Base-by-base conservation (phyloP, 164 flowering plant species). In the Akebia trifoliata region DNA sequence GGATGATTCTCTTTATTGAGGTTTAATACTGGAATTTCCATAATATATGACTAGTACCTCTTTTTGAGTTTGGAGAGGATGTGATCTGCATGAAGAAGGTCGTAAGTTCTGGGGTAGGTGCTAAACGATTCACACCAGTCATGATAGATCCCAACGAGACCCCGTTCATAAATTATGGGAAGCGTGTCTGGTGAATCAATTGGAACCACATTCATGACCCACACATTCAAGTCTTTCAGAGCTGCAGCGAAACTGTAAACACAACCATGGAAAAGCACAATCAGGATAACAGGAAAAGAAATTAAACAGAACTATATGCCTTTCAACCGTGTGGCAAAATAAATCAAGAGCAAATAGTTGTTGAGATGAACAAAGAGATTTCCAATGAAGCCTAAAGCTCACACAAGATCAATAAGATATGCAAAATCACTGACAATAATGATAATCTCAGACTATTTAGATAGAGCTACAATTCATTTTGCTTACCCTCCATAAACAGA, bases 61-160 rank as follows among this genome's bases (percentile, higher is more conserved):
- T 68, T 74, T 61, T 77, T 81, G 8, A 81, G 54, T 71, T 74
- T 80, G 56, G 98, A 92, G 83, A 93, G 87, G 42, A 93, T 86
- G 69, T 89, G 96, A 60, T 89, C 94, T 1, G 98, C 97, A 67
- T 93, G 98, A 59, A 93, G 86, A 65, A 93, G 95, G 64, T 93
- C 98, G 32, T 89, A 93, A 5, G 91, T 63, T 75, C 98, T 74
- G 0, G 98, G 98, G 52, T 93, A 93, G 43, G 98, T 93, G 73
- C 78, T 90, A 69, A 89, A 90, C 18, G 98, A 87, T 70, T 93
- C 94, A 57, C 98, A 93, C 98, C 98, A 93, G 62, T 93, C 95
- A 59, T 93, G 98, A 53, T 93, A 93, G 0, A 89, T 82, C 2
- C 98, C 98, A 56, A 93, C 82, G 1, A 93, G 74, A 52, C 98